These are phyloP conservation scores for Rhodocollybia butyracea DNA, from an alignment of 768 basidiomycete species.

Conservation along the genomic window DNA sequence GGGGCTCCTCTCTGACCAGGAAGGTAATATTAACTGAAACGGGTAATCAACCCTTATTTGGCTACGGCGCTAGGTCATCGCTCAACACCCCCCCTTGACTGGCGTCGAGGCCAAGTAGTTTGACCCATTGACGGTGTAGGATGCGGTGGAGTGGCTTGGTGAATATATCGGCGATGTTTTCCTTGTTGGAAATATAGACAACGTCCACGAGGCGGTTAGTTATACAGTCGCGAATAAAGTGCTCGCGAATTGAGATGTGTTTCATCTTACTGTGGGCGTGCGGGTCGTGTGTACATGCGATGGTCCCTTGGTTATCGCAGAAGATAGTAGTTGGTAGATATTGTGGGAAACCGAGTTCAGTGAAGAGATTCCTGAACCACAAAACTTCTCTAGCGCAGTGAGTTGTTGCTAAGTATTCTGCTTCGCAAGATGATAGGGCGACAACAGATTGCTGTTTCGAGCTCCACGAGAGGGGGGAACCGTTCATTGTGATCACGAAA, in stretches of 20 bases:
- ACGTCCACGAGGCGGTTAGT: constrained; percentile 17
- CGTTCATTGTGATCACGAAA: too few relatives aligned
- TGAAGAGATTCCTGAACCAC: neutral
- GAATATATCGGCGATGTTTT: constrained; percentile 27
- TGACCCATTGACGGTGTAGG: neutral
- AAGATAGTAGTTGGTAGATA: neutral
- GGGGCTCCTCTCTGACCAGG: too few relatives aligned
- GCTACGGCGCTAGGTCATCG: too few relatives aligned
- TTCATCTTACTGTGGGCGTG: constrained; percentile 30
- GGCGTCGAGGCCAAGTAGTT: neutral
- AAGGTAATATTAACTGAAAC: too few relatives aligned
- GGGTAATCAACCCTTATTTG: too few relatives aligned
- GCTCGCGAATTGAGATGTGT: constrained; percentile 16
- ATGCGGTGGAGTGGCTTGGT: constrained; percentile 21
- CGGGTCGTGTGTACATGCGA: neutral
- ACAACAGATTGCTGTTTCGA: too few relatives aligned
- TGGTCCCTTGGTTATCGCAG: neutral
- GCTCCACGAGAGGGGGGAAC: too few relatives aligned
- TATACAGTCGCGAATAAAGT: constrained; percentile 22
- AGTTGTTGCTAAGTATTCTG: too few relatives aligned
- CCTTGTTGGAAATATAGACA: constrained; percentile 18
- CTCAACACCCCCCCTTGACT: too few relatives aligned
- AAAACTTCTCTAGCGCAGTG: too few relatives aligned
- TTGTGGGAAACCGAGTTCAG: neutral
- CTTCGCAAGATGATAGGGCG: too few relatives aligned